Conservation (phyloP, 2,329 filamentous ascomycete species). For the Dryadomyces sulphureus region DNA sequence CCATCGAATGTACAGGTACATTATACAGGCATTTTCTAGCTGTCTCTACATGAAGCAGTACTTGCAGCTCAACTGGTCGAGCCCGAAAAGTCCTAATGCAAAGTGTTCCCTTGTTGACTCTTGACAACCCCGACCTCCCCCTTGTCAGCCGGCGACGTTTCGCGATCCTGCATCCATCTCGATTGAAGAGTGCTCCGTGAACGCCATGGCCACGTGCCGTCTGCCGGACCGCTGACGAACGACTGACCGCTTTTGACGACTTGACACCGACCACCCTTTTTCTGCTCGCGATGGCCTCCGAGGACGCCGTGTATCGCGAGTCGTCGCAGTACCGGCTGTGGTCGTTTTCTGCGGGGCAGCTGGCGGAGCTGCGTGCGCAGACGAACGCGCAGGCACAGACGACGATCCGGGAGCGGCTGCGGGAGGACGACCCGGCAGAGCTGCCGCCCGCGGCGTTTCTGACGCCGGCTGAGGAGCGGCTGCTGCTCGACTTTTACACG, state of each 20-base stretch:
- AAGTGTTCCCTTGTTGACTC: no score
- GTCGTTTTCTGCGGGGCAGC: slow-evolving; percentile 69
- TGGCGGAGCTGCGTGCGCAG: slow-evolving; percentile 56
- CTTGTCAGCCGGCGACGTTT: background rate
- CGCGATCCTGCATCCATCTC: background rate
- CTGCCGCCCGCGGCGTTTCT: slow-evolving; percentile 34
- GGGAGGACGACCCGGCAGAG: background rate
- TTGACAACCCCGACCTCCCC: no score
- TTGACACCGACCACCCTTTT: background rate
- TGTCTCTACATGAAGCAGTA: background rate
- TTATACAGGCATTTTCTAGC: background rate
- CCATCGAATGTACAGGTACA: background rate
- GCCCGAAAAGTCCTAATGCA: no score
- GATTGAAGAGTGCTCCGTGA: background rate
- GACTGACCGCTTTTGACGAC: background rate
- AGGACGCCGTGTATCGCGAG: slow-evolving; percentile 81
- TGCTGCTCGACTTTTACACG: slow-evolving; percentile 66
- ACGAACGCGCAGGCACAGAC: slow-evolving; percentile 61
- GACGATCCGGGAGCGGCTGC: slow-evolving; percentile 37
- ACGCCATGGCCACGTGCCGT: background rate
- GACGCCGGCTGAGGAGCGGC: slow-evolving; percentile 68
- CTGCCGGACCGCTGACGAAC: background rate
- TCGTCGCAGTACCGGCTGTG: slow-evolving; percentile 86
- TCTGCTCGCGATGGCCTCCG: slow-evolving; percentile 47
- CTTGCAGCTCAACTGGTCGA: no score